A percentile compares a stretch with the other conserved stretches of the same genome.
Conservation (phyloP, 2,329 filamentous ascomycete species). For the Knufia fluminis region DNA sequence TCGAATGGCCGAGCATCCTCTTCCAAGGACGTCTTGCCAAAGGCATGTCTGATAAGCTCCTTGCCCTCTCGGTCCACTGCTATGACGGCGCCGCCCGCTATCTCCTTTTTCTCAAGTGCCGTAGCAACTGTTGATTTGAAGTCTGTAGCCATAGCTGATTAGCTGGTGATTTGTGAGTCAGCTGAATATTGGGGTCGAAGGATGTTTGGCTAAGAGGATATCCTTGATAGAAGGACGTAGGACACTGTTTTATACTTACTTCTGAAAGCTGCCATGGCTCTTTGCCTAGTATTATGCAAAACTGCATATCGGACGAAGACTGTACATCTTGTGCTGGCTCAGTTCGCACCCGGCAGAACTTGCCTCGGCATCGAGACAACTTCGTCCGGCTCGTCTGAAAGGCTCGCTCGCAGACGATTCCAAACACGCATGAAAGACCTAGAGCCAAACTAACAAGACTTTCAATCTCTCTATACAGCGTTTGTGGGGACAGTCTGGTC, state of each 20-base stretch:
- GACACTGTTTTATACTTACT: too few species aligned
- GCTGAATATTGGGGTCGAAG: neutral
- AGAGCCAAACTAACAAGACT: too few species aligned
- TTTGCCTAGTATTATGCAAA: neutral
- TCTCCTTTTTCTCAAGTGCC: neutral
- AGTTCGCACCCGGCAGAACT: neutral
- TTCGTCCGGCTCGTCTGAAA: neutral
- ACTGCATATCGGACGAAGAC: neutral
- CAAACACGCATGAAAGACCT: too few species aligned
- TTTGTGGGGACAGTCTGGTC: too few species aligned
- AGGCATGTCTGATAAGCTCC: neutral
- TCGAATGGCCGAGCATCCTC: constrained; percentile 10
- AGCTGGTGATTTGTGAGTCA: neutral
- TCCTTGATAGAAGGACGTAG: too few species aligned
- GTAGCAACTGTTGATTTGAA: neutral
- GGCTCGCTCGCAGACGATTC: too few species aligned
- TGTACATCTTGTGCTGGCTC: neutral
- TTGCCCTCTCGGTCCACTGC: neutral
- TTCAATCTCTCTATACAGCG: too few species aligned
- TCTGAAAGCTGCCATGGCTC: too few species aligned
- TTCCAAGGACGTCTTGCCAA: neutral
- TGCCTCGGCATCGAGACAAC: neutral
- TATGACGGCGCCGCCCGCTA: constrained; percentile 1
- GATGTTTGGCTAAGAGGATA: neutral
- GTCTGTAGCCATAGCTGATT: neutral